Evolutionary conservation across 164 flowering plant genomes (phyloP).

Genomic region (Protea cynaroides): DNA sequence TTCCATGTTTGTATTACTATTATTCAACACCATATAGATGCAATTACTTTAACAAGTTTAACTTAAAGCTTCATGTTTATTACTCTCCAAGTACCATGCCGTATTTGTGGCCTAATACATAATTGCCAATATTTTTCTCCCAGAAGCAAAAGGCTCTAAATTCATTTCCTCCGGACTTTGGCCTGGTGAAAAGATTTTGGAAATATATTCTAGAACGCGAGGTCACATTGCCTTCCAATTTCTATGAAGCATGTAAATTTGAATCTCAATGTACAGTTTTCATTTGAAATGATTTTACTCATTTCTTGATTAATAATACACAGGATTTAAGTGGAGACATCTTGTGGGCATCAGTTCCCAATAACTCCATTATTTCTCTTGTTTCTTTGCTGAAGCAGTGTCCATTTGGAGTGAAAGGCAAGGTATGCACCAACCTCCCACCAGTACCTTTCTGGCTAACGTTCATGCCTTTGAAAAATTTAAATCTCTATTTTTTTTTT

Average conservation of each 20-base stretch:
- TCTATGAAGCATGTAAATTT: conserved; percentile 5
- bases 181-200: conserved; percentile 88
- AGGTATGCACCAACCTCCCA: conserved; percentile 39
- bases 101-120: too few relatives aligned
- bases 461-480: not conserved
- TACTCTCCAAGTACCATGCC: too few relatives aligned
- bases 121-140: not conserved
- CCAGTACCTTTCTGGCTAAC: too few relatives aligned
- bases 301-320: conserved; percentile 9
- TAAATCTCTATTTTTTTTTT: not conserved
- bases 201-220: conserved; percentile 70
- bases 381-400: conserved; percentile 66
- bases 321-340: conserved; percentile 64
- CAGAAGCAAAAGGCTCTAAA: conserved; percentile 84
- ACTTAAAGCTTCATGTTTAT: too few relatives aligned
- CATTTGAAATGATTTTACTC: not conserved
- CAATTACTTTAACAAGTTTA: too few relatives aligned
- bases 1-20: too few relatives aligned
- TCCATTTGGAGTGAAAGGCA: conserved; percentile 59
- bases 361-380: conserved; percentile 43
- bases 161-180: conserved; percentile 68
- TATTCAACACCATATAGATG: too few relatives aligned
- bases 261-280: not conserved
- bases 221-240: conserved; percentile 31
- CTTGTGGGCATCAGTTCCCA: conserved; percentile 77